Percentiles rank a stretch among this genome's conserved stretches.
Evolutionary conservation across 192 early-diverging fungal genomes (phyloP).

Genomic region (Linnemannia hyalina): DNA sequence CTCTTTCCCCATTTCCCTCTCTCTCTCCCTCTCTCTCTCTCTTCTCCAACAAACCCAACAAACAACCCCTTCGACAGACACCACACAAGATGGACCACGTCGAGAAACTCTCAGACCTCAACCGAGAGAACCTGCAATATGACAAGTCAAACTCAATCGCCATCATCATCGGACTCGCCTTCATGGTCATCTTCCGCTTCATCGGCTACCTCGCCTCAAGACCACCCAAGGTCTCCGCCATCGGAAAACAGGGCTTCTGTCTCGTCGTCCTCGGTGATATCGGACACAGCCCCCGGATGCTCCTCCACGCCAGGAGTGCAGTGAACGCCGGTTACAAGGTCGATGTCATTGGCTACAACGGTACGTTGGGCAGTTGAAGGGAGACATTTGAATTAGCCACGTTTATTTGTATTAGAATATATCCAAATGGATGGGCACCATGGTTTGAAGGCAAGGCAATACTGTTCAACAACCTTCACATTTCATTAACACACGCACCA

Average conservation of each 20-base stretch:
- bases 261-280: conserved; percentile 87
- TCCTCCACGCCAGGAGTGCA: conserved; percentile 88
- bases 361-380: conserved; percentile 34
- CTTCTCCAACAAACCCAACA: conserved; percentile 1
- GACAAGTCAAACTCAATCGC: conserved; percentile 54
- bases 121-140: conserved; percentile 42
- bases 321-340: conserved; percentile 76
- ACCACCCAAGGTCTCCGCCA: conserved; percentile 31
- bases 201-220: conserved; percentile 49
- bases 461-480: background rate
- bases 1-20: background rate
- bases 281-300: conserved; percentile 92
- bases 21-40: background rate
- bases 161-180: conserved; percentile 50
- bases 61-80: conserved; percentile 8
- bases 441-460: background rate
- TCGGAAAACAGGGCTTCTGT: conserved; percentile 43
- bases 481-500: background rate
- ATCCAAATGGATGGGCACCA: too few species aligned
- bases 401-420: background rate
- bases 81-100: conserved; percentile 5
- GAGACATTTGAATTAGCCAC: background rate
- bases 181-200: conserved; percentile 57
- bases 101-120: conserved; percentile 17
- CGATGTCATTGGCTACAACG: conserved; percentile 87